These are phyloP conservation scores for Talaromyces borbonicus DNA, from an alignment of 495 filamentous ascomycete species.

Conservation along the genomic window DNA sequence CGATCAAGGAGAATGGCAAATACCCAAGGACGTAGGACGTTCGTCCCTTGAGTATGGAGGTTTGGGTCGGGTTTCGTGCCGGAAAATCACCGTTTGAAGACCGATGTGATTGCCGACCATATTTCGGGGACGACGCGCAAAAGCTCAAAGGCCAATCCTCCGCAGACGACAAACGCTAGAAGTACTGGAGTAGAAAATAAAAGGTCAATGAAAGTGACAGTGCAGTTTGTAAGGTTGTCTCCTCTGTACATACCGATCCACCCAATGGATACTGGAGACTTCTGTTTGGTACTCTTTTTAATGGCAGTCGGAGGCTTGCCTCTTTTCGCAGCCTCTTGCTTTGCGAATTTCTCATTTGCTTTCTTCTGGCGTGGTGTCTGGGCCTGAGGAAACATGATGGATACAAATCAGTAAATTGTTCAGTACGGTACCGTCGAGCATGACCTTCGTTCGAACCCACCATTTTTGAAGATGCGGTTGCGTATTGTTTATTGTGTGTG, in stretches of 20 bases:
- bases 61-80: not conserved
- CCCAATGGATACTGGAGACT: slow-evolving; percentile 66
- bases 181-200: slow-evolving; percentile 41
- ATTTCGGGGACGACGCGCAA: slow-evolving; percentile 59
- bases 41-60: not conserved
- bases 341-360: slow-evolving; percentile 77
- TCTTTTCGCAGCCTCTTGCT: slow-evolving; percentile 66
- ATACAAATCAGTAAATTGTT: not conserved
- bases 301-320: slow-evolving; percentile 65
- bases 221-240: not conserved
- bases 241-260: slow-evolving; percentile 67
- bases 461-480: not conserved
- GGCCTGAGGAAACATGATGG: slow-evolving; percentile 45
- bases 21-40: not conserved
- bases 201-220: not conserved
- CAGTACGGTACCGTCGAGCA: not conserved
- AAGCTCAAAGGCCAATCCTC: slow-evolving; percentile 75
- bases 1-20: not conserved
- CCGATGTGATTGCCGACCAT: slow-evolving; percentile 27
- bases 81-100: slow-evolving; percentile 13
- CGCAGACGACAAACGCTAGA: slow-evolving; percentile 74
- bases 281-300: slow-evolving; percentile 59
- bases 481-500: not conserved
- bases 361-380: slow-evolving; percentile 92
- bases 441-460: not conserved